phyloP scores from a whole-genome alignment of 2,329 filamentous ascomycete species.

The Alternaria sp. region DNA sequence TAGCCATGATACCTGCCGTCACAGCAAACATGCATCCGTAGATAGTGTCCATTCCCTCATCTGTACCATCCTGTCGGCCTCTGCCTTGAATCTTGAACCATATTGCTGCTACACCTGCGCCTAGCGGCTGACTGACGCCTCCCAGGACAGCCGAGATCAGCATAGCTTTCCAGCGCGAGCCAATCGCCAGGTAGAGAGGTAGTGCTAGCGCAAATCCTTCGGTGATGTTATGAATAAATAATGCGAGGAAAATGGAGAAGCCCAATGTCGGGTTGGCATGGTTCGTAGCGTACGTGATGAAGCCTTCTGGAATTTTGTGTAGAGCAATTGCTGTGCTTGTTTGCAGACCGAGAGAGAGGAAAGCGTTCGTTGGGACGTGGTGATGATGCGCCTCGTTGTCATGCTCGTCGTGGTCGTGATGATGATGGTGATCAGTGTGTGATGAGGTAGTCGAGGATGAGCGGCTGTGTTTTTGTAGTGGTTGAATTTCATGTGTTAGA shows the following conservation, averaged over 20 bases:
- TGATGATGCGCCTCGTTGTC: conserved; percentile 70
- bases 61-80: conserved; percentile 52
- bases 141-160: conserved; percentile 84
- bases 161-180: conserved; percentile 82
- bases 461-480: conserved; percentile 25
- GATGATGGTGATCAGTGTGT: conserved; percentile 14
- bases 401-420: conserved; percentile 11
- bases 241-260: conserved; percentile 90
- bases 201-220: conserved; percentile 96
- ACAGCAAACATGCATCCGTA: conserved; percentile 87
- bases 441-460: conserved; percentile 25
- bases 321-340: conserved; percentile 94
- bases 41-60: conserved; percentile 65
- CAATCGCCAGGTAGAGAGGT: conserved; percentile 89
- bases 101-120: conserved; percentile 81
- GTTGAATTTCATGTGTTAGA: conserved; percentile 7
- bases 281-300: conserved; percentile 95
- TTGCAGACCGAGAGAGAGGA: conserved; percentile 93
- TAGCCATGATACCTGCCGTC: conserved; percentile 95
- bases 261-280: conserved; percentile 91
- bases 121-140: conserved; percentile 85
- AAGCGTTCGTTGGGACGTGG: conserved; percentile 93
- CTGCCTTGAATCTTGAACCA: conserved; percentile 80
- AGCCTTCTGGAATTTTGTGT: conserved; percentile 90
- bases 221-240: conserved; percentile 98